Evolutionary conservation across 192 early-diverging fungal species (phyloP).

Genomic region (Rhizoclosmatium sp.): DNA sequence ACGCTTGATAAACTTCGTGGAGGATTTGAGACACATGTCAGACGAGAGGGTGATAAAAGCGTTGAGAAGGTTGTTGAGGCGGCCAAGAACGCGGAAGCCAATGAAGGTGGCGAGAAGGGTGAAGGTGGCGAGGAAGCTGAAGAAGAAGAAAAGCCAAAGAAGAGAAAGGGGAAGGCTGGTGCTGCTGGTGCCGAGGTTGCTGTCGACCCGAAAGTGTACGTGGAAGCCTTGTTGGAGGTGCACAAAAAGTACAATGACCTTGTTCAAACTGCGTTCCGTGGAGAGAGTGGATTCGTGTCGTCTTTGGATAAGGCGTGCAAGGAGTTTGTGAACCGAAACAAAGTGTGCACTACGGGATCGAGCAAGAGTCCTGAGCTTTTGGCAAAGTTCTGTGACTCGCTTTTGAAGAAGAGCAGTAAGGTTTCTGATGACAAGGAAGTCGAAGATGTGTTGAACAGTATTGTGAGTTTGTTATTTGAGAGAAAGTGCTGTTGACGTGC

Average conservation of each 20-base stretch:
- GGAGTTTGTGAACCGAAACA: conserved; percentile 93
- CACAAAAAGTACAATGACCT: conserved; percentile 87
- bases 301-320: conserved; percentile 93
- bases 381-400: conserved; percentile 88
- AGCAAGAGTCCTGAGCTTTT: conserved; percentile 86
- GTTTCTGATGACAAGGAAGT: conserved; percentile 76
- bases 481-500: conserved; percentile 2
- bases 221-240: conserved; percentile 84
- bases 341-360: conserved; percentile 74
- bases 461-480: conserved; percentile 58
- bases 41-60: conserved; percentile 77
- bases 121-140: conserved; percentile 46
- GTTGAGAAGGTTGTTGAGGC: conserved; percentile 76
- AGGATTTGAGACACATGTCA: conserved; percentile 81
- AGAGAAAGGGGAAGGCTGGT: conserved; percentile 27
- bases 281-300: conserved; percentile 87
- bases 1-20: conserved; percentile 82
- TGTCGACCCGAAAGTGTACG: conserved; percentile 83
- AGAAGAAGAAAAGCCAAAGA: conserved; percentile 51
- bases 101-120: conserved; percentile 56
- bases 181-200: conserved; percentile 39
- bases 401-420: conserved; percentile 86
- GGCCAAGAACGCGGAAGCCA: conserved; percentile 53
- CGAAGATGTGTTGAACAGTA: conserved; percentile 75
- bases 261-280: conserved; percentile 78